These are phyloP conservation scores for Tetrahymena borealis DNA, from an alignment of 73 alveolate genomes.

Conservation along the genomic window DNA sequence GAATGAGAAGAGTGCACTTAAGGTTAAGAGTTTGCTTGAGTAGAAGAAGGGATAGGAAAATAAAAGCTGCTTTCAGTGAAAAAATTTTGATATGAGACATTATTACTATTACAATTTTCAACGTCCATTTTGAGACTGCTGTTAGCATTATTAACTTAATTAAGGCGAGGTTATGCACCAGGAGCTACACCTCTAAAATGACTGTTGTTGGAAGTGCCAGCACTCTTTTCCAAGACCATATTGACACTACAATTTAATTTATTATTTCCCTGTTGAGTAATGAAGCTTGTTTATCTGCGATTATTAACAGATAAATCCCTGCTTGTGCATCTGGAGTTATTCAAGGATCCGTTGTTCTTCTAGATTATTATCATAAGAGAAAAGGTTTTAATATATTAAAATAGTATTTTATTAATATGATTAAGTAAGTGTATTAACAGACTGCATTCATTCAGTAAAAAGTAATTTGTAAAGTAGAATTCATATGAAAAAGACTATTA, in stretches of 20 bases:
- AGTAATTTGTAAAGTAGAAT: background rate
- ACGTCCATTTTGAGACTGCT: background rate
- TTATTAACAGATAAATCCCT: background rate
- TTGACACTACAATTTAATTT: background rate
- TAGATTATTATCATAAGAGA: background rate
- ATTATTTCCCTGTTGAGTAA: background rate
- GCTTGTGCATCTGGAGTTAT: background rate
- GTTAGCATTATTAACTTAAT: background rate
- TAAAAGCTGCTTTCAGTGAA: background rate
- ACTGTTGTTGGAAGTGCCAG: background rate
- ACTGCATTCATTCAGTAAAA: no score
- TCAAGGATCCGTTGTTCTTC: background rate
- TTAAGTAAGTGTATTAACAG: no score
- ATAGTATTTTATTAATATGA: no score
- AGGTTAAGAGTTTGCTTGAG: background rate
- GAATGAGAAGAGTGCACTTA: background rate
- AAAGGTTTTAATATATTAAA: no score
- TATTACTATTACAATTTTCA: background rate
- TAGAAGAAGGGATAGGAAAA: background rate
- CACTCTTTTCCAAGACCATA: background rate
- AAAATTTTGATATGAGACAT: background rate
- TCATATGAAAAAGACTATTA: background rate
- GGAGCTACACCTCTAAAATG: background rate
- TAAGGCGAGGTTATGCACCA: background rate
- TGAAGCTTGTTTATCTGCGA: background rate